phyloP scores from a whole-genome alignment of 2,329 filamentous ascomycete genomes.

The Dothideomycetes sp. region DNA sequence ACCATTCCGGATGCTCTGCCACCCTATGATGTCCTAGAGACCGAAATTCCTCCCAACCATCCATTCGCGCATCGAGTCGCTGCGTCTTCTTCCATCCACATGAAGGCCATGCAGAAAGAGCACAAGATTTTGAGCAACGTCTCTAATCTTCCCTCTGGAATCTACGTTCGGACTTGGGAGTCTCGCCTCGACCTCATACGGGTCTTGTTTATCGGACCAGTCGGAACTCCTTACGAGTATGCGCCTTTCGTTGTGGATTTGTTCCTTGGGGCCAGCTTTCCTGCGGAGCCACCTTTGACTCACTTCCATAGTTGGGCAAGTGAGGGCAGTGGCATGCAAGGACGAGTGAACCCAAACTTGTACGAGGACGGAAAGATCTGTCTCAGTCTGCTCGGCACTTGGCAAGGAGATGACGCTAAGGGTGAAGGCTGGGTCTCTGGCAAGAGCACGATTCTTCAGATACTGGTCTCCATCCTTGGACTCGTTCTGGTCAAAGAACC shows the following conservation, averaged over 20 bases:
- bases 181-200: conserved; percentile 47
- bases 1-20: conserved; percentile 4
- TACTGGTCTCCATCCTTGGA: conserved; percentile 46
- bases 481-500: conserved; percentile 48
- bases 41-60: conserved; percentile 31
- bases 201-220: conserved; percentile 46
- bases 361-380: conserved; percentile 55
- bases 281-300: conserved; percentile 39
- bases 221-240: conserved; percentile 49
- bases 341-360: conserved; percentile 49
- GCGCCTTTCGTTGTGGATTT: conserved; percentile 53
- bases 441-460: conserved; percentile 45
- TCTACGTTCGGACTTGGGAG: conserved; percentile 50
- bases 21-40: conserved; percentile 26
- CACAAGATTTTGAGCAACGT: conserved; percentile 42
- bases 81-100: conserved; percentile 19
- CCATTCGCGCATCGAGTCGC: conserved; percentile 21
- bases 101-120: conserved; percentile 46
- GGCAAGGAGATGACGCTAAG: conserved; percentile 40
- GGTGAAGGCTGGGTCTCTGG: conserved; percentile 43
- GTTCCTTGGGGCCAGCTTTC: conserved; percentile 39
- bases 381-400: conserved; percentile 47
- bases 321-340: conserved; percentile 36
- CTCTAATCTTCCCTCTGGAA: conserved; percentile 36
- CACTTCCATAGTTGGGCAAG: conserved; percentile 44